phyloP scores from a whole-genome alignment of 305 asterid genomes.

The Plantago lanceolata region DNA sequence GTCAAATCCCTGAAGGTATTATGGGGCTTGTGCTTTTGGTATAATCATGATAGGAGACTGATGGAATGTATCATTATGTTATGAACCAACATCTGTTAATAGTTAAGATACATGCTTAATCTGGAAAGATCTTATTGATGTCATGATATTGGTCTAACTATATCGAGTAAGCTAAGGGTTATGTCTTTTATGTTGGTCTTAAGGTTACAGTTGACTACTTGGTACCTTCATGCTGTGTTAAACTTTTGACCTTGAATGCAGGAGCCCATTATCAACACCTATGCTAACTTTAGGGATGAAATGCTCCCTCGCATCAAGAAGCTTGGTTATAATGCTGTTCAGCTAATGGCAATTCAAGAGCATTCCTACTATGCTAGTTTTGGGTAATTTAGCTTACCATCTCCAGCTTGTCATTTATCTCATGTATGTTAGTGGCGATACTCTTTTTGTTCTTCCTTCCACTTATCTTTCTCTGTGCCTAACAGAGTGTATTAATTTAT shows the following conservation, averaged over 20 bases:
- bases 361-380: slow-evolving; percentile 99
- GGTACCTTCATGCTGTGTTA: slow-evolving; percentile 11
- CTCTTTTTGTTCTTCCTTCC: slow-evolving; percentile 15
- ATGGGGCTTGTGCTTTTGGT: too few species aligned
- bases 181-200: slow-evolving; percentile 16
- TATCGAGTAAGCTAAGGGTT: slow-evolving; percentile 1
- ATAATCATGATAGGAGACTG: neutral
- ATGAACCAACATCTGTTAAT: neutral
- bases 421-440: slow-evolving; percentile 1
- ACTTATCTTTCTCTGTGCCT: slow-evolving; percentile 20
- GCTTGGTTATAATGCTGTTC: slow-evolving; percentile 98
- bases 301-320: slow-evolving; percentile 96
- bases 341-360: slow-evolving; percentile 99
- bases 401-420: slow-evolving; percentile 15
- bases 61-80: neutral
- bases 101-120: neutral
- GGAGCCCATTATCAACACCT: slow-evolving; percentile 90
- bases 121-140: neutral
- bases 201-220: slow-evolving; percentile 13
- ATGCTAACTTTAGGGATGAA: slow-evolving; percentile 87
- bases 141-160: neutral
- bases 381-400: slow-evolving; percentile 52
- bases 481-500: slow-evolving; percentile 26
- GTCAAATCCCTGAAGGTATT: too few species aligned
- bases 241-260: slow-evolving; percentile 34